Conservation (phyloP, 108 stramenopile genomes). For the Nitzschia sp. region DNA sequence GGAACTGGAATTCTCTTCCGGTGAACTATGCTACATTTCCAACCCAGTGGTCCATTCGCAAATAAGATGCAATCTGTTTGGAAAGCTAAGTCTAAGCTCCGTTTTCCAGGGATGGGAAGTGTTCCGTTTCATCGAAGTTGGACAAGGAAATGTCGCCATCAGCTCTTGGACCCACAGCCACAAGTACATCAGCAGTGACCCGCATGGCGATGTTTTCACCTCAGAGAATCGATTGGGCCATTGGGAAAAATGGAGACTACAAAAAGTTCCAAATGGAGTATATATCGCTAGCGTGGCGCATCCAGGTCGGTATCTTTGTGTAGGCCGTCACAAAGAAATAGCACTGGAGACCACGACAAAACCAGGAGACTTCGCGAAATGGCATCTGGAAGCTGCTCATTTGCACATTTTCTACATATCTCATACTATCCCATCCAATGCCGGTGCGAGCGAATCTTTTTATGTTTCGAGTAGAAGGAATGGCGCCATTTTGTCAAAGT, state of each 20-base stretch:
- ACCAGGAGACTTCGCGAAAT: conserved; percentile 28
- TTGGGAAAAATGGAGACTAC: conserved; percentile 30
- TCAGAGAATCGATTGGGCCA: conserved; percentile 6
- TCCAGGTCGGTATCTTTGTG: conserved; percentile 24
- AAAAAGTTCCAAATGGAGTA: conserved; percentile 16
- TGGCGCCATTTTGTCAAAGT: conserved; percentile 16
- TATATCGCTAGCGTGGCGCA: conserved; percentile 27
- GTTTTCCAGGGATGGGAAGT: conserved; percentile 42
- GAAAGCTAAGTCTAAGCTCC: conserved; percentile 29
- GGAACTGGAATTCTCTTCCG: conserved; percentile 34
- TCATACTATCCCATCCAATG: background rate
- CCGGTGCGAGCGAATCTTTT: background rate
- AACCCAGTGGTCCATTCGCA: conserved; percentile 28
- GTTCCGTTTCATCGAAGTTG: conserved; percentile 51
- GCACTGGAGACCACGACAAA: conserved; percentile 19
- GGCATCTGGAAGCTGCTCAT: conserved; percentile 34
- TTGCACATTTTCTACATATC: conserved; percentile 19
- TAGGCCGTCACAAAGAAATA: conserved; percentile 8
- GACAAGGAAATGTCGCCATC: conserved; percentile 27
- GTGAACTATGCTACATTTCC: conserved; percentile 34
- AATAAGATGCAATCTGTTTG: conserved; percentile 47
- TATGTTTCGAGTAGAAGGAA: conserved; percentile 19
- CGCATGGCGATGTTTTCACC: conserved; percentile 27
- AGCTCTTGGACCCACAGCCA: conserved; percentile 45
- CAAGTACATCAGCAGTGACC: conserved; percentile 27